Conservation (phyloP, 306 rosid species). For the Malus domestica region DNA sequence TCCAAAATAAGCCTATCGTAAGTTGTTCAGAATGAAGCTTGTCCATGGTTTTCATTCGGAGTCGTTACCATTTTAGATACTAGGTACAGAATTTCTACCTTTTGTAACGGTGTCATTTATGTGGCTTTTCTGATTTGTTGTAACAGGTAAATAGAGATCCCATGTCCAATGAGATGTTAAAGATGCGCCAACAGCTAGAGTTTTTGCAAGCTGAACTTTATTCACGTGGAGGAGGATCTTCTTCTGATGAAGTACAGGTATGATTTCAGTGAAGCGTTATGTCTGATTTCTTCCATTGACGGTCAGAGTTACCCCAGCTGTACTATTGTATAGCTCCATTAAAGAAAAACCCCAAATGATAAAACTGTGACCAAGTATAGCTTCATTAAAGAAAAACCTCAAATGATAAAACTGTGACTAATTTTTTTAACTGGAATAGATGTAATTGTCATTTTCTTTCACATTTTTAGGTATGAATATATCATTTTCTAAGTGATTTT, state of each 20-base stretch:
- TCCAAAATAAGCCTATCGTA: slow-evolving; percentile 94
- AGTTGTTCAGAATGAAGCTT: slow-evolving; percentile 28
- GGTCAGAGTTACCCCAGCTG: background rate
- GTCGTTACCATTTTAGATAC: slow-evolving; percentile 8
- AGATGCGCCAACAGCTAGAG: slow-evolving; percentile 97
- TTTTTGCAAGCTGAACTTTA: slow-evolving; percentile 96
- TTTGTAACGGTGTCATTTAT: slow-evolving; percentile 6
- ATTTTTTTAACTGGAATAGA: background rate
- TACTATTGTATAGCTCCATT: background rate
- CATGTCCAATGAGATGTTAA: slow-evolving; percentile 92
- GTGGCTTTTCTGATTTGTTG: slow-evolving; percentile 12
- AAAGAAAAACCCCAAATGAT: background rate
- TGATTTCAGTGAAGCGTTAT: slow-evolving; percentile 5
- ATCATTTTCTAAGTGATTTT: background rate
- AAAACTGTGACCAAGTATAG: background rate
- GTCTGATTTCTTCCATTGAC: slow-evolving; percentile 3
- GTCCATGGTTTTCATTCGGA: background rate
- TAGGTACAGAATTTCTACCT: slow-evolving; percentile 18
- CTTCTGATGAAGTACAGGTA: slow-evolving; percentile 91
- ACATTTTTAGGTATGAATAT: background rate
- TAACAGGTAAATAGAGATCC: slow-evolving; percentile 92
- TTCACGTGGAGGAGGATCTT: slow-evolving; percentile 84
- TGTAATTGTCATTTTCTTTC: background rate
- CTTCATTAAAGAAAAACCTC: background rate
- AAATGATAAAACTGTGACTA: no score